phyloP scores from a whole-genome alignment of 345 rosid genomes.

The Lumnitzera racemosa region DNA sequence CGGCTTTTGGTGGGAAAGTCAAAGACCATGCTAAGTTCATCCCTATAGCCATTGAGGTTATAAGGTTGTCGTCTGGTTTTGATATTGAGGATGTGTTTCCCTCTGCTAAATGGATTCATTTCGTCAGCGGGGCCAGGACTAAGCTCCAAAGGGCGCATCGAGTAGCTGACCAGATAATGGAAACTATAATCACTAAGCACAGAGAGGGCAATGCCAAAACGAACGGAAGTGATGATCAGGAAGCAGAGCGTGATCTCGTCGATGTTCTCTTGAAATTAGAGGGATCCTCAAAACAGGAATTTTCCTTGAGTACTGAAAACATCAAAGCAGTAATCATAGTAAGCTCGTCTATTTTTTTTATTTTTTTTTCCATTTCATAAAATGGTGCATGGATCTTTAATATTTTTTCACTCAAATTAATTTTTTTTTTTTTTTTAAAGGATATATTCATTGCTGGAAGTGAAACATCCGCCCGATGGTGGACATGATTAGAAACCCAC shows the following conservation, averaged over 20 bases:
- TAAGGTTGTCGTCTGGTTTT: constrained; percentile 7
- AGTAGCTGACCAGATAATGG: constrained; percentile 9
- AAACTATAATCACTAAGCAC: constrained; percentile 13
- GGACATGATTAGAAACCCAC: constrained; percentile 23
- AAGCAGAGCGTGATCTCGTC: constrained; percentile 7
- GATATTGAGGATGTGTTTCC: constrained; percentile 19
- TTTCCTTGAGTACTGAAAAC: constrained; percentile 15
- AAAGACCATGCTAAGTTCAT: constrained; percentile 15
- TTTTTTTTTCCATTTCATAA: neutral
- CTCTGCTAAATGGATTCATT: constrained; percentile 12
- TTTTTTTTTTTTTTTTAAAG: neutral
- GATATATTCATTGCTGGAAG: constrained; percentile 22
- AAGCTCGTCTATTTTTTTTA: no score
- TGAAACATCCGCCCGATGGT: constrained; percentile 28
- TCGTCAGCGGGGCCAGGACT: constrained; percentile 11
- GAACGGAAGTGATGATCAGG: neutral
- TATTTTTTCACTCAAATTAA: neutral
- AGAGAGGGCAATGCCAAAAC: constrained; percentile 1
- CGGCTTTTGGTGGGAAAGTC: constrained; percentile 19
- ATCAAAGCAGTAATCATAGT: neutral
- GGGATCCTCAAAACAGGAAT: neutral
- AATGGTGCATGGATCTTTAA: no score
- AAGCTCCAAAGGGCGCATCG: constrained; percentile 10
- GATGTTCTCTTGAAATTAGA: constrained; percentile 19
- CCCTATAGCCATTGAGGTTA: neutral